Evolutionary conservation across 2,329 filamentous ascomycete genomes (phyloP), one percentile per base, ranked within the genome.

Genomic region (Simplicillium sp.): DNA sequence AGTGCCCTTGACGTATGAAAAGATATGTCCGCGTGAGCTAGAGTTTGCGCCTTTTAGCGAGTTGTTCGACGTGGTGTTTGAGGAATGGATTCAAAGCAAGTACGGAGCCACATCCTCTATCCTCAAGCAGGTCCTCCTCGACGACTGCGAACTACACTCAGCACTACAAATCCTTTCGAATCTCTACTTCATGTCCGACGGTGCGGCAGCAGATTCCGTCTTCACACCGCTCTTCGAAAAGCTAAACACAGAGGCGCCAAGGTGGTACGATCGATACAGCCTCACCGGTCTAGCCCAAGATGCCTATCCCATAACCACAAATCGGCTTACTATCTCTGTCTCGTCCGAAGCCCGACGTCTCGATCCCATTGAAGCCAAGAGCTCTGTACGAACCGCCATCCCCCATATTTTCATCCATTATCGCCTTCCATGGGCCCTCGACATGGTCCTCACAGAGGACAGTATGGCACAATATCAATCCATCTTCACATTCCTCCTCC

Each of bases 231-330:
- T 96, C 1, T 95, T 95, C 54, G 75, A 81, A 41, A 80, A 83
- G 37, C 73, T 96, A 35, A 84, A 92, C 49, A 67, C 64, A 2
- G 52, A 71, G 13, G 70, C 65, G 54, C 59, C 54, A 6, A 65
- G 64, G 29, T 96, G 88, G 89, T 81, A 82, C 46, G 87, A 96
- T 56, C 77, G 80, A 15, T 94, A 90, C 53, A 71, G 84, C 1
- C 66, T 96, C 20, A 92, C 84, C 0, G 86, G 89, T 48, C 63
- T 87, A 2, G 80, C 83, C 1, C 84, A 87, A 43, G 80, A 81
- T 42, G 79, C 84, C 0, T 88, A 87, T 55, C 70, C 76, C 2
- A 49, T 61, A 1, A 62, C 65, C 2, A 50, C 69, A 2, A 74
- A 80, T 37, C 75, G 77, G 15, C 61, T 95, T 8, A 71, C 76